These are phyloP conservation scores for Tricholoma hemisulphureum DNA, from an alignment of 768 basidiomycete genomes.

Conservation along the genomic window DNA sequence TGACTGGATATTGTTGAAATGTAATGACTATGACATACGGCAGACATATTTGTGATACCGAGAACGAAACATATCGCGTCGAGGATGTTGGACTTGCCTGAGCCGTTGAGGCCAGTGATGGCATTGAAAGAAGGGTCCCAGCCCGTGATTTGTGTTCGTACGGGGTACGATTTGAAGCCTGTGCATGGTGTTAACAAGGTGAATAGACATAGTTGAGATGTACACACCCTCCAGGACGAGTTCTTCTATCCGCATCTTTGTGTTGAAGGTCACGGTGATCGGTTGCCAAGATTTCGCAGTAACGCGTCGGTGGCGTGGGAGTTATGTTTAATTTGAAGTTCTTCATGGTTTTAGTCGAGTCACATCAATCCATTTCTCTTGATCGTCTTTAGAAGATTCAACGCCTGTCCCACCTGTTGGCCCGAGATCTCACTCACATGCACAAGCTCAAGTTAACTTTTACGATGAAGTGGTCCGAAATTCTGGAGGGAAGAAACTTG, in stretches of 20 bases:
- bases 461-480: too few species aligned
- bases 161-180: conserved; percentile 99
- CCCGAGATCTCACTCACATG: too few species aligned
- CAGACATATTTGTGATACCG: conserved; percentile 96
- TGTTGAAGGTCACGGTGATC: background rate
- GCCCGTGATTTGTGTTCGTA: conserved; percentile 91
- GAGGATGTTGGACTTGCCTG: conserved; percentile 98
- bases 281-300: background rate
- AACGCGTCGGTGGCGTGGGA: conserved; percentile 19
- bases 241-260: conserved; percentile 87
- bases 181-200: background rate
- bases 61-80: conserved; percentile 99
- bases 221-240: conserved; percentile 83
- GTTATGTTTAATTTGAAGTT: background rate
- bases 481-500: too few species aligned
- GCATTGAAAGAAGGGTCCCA: conserved; percentile 99
- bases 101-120: conserved; percentile 93
- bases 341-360: too few species aligned
- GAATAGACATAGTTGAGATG: background rate
- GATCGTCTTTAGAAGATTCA: too few species aligned
- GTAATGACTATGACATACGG: conserved; percentile 44
- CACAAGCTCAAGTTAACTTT: too few species aligned
- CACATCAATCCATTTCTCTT: too few species aligned
- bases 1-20: background rate
- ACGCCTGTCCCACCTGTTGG: too few species aligned